Conservation (phyloP, 129 eudicot genomes). For the Glebionis coronaria region DNA sequence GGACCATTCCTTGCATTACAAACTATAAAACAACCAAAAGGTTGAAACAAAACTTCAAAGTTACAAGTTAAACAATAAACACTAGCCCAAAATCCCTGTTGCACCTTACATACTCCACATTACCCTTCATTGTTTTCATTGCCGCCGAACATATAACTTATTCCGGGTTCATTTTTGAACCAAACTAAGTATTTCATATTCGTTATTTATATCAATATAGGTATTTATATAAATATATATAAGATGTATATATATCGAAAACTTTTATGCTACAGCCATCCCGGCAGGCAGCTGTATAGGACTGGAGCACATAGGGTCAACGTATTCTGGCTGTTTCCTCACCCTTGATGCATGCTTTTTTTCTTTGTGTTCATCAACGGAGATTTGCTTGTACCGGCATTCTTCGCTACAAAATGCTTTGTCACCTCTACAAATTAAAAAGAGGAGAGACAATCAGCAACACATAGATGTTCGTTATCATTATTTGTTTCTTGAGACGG, state of each 20-base stretch:
- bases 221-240: constrained; percentile 17
- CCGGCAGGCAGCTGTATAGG: constrained; percentile 55
- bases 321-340: constrained; percentile 43
- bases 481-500: background rate
- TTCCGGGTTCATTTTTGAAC: constrained; percentile 31
- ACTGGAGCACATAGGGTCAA: constrained; percentile 53
- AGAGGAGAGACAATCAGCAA: background rate
- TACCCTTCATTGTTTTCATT: constrained; percentile 20
- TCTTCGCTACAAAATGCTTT: constrained; percentile 82
- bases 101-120: constrained; percentile 11
- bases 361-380: constrained; percentile 57
- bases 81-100: constrained; percentile 27
- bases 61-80: constrained; percentile 1
- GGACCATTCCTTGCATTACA: constrained; percentile 10
- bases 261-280: constrained; percentile 52
- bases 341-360: constrained; percentile 44
- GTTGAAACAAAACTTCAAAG: constrained; percentile 21
- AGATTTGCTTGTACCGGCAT: constrained; percentile 64
- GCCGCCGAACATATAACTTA: constrained; percentile 21
- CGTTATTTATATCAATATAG: constrained; percentile 25
- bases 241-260: constrained; percentile 10
- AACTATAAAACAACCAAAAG: constrained; percentile 22
- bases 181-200: constrained; percentile 22
- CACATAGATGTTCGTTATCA: constrained; percentile 1
- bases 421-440: constrained; percentile 54